Evolutionary conservation across 768 basidiomycete species (phyloP), one percentile per base, ranked within the genome.

Genomic region (Xerocomus potaroensis): DNA sequence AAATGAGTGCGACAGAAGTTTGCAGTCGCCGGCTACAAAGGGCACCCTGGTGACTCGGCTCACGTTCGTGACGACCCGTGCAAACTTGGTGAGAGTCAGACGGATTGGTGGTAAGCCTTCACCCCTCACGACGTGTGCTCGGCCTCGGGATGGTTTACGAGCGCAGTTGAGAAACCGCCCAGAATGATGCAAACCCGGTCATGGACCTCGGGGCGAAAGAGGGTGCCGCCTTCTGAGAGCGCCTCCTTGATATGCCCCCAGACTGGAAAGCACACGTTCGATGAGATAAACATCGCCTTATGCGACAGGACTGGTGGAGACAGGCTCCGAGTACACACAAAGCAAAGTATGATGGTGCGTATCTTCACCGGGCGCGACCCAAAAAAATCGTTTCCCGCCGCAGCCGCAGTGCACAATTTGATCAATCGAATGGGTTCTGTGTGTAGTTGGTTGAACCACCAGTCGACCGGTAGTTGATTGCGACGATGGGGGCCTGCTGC

Each of bases 1-100:
- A 5, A 55, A 59, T 18, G 49, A 46, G 11, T 36, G 47, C 7
- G 53, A 55, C 29, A 55, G 44, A n/a, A 38, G 59, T 18, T 21
- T 33, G 16, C 48, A 59, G 18, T 41, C 45, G 3, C 48, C 52
- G 1, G 41, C 49, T 3, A 45, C 41, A 36, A 49, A 51, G 3
- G 56, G 26, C 26, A 47, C 0, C 33, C 29, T 32, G 5, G 44
- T 49, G 32, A 42, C 43, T 1, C 37, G 43, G 15, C 53, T 49
- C 10, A 52, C 24, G 22, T 59, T 49, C 0, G 22, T 39, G 15
- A 57, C 36, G 1, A 58, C 21, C 15, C 37, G 30, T 0, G 30
- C 48, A 15, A 55, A 40, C 4, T 51, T 35, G 2, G 27, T 39
- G 8, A 59, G 47, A 0, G 53, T 32, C 6, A 47, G 43, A 7